phyloP scores from a whole-genome alignment of 768 basidiomycete species.

The Agaricus bisporus region DNA sequence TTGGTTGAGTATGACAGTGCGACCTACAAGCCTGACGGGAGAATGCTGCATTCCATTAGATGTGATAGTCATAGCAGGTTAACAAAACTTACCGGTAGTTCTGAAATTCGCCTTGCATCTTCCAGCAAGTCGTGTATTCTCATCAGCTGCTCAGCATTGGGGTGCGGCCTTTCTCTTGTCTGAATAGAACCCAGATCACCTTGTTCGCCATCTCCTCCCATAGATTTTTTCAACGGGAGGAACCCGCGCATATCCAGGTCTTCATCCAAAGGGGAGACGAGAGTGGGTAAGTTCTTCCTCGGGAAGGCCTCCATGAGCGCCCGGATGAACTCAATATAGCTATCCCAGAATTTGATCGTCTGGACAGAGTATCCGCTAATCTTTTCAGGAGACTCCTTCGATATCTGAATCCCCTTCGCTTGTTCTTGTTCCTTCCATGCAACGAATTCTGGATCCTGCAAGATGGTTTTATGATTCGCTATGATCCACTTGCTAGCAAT shows the following conservation, averaged over 20 bases:
- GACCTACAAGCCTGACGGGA: conserved; percentile 30
- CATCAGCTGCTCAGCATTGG: conserved; percentile 96
- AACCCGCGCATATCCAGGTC: conserved; percentile 88
- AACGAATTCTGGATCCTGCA: conserved; percentile 35
- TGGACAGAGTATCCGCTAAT: conserved; percentile 31
- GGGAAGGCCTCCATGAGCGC: conserved; percentile 68
- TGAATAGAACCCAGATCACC: conserved; percentile 18
- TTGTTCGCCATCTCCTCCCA: conserved; percentile 30
- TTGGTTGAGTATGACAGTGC: conserved; percentile 27
- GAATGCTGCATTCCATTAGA: conserved; percentile 27
- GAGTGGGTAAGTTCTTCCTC: conserved; percentile 43
- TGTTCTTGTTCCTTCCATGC: conserved; percentile 27
- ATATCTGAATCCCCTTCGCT: conserved; percentile 20
- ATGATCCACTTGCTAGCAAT: conserved; percentile 87
- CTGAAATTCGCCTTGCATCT: conserved; percentile 59
- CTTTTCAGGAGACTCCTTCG: conserved; percentile 24
- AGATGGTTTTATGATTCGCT: conserved; percentile 65
- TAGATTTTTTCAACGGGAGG: conserved; percentile 64
- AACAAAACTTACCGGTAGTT: conserved; percentile 44
- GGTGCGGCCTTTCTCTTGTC: conserved; percentile 49
- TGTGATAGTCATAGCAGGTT: background rate
- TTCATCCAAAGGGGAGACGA: conserved; percentile 73
- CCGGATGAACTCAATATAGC: conserved; percentile 61
- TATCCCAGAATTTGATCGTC: conserved; percentile 61
- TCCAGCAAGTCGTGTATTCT: conserved; percentile 78